Conservation (phyloP, 2,329 filamentous ascomycete genomes). For the Colletotrichum graminicola region DNA sequence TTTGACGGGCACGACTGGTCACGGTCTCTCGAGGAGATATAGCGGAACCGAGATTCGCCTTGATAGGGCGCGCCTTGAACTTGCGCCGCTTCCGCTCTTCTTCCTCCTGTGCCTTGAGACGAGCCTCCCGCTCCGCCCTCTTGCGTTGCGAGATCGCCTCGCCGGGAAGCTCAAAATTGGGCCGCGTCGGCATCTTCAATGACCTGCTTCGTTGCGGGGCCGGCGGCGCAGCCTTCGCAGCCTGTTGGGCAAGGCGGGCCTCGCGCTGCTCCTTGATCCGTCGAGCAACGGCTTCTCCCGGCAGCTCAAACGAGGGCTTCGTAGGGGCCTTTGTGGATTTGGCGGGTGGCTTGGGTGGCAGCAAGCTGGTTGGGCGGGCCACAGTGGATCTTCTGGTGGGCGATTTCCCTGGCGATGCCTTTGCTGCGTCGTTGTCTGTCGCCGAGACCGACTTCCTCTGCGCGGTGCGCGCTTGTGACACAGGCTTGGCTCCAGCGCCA, state of each 20-base stretch:
- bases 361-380: constrained; percentile 56
- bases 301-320: constrained; percentile 70
- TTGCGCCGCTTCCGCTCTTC: constrained; percentile 71
- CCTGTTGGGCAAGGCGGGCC: constrained; percentile 60
- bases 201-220: constrained; percentile 62
- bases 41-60: constrained; percentile 56
- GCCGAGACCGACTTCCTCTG: constrained; percentile 57
- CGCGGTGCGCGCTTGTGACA: constrained; percentile 51
- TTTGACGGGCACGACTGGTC: constrained; percentile 68
- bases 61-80: constrained; percentile 72
- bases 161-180: constrained; percentile 73
- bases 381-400: constrained; percentile 45
- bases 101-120: constrained; percentile 68
- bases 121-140: constrained; percentile 67
- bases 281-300: constrained; percentile 71
- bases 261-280: constrained; percentile 70
- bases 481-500: constrained; percentile 58
- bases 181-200: constrained; percentile 63
- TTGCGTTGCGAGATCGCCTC: constrained; percentile 70
- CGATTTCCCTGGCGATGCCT: constrained; percentile 43
- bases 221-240: constrained; percentile 41
- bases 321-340: constrained; percentile 69
- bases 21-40: constrained; percentile 67
- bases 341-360: constrained; percentile 59
- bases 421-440: constrained; percentile 46